phyloP scores from a whole-genome alignment of 2,329 filamentous ascomycete genomes.

The Aspergillus luchuensis region DNA sequence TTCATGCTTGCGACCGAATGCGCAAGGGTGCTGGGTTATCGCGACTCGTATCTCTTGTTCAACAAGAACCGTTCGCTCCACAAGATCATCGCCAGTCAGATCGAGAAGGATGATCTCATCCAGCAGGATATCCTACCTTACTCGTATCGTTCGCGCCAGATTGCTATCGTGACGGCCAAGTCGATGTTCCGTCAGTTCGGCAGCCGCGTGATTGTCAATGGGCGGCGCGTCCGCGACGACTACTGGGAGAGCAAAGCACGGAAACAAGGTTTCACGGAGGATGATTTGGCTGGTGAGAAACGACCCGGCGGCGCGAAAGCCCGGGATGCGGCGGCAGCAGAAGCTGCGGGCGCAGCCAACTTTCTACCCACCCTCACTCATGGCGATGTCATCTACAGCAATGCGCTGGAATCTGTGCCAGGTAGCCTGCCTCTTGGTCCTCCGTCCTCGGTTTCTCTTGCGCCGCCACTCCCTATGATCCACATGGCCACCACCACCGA shows the following conservation, averaged over 20 bases:
- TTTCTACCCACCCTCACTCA: constrained; percentile 66
- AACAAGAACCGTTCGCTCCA: constrained; percentile 96
- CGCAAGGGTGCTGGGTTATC: constrained; percentile 86
- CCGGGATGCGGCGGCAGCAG: constrained; percentile 75
- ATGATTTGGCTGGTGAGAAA: constrained; percentile 94
- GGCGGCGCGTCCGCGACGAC: constrained; percentile 89
- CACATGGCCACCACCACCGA: constrained; percentile 76
- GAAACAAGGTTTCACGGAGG: constrained; percentile 97
- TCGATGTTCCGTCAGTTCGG: constrained; percentile 99
- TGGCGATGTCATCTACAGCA: constrained; percentile 86
- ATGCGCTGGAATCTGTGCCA: constrained; percentile 67
- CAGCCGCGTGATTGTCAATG: constrained; percentile 86
- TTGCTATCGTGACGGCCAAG: constrained; percentile 93
- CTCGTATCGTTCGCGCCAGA: constrained; percentile 96
- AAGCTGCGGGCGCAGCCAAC: constrained; percentile 62
- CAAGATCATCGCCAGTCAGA: constrained; percentile 96
- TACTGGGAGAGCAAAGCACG: constrained; percentile 98
- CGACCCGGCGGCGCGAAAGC: constrained; percentile 88
- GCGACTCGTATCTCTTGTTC: constrained; percentile 97
- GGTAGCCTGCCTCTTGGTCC: constrained; percentile 71
- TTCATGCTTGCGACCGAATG: constrained; percentile 99
- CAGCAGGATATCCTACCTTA: constrained; percentile 94
- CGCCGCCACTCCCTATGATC: constrained; percentile 76
- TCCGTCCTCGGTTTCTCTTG: constrained; percentile 64
- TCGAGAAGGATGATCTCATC: constrained; percentile 95